Base-by-base conservation (phyloP, 2,329 filamentous ascomycete species). In the Sphaerulina vaccinii region DNA sequence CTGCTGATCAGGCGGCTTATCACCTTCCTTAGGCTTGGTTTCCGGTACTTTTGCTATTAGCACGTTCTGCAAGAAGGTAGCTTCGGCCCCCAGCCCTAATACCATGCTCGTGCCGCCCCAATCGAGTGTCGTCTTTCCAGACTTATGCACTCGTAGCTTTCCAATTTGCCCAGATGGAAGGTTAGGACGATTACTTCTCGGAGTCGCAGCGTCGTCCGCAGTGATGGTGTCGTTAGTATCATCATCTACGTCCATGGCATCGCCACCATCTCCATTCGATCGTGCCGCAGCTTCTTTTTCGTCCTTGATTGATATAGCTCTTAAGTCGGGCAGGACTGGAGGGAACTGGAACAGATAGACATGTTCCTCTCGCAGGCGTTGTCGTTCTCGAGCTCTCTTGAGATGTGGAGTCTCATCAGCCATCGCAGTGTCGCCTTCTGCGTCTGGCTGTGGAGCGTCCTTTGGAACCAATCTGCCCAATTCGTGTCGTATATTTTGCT, bases 311-410 rank as follows among this genome's bases (percentile, higher is more conserved):
- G 37, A 63, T 1, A 75, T 69, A 8, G 74, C 63, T 29, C 72
- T 60, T 19, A 85, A 74, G 52, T 79, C 78, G 4, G 83, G 83
- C 3, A 84, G 78, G 52, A 83, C 74, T 0, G 83, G 81, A 10
- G 83, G 83, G 61, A 85, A 79, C 65, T 85, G 83, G 65, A 85
- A 80, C 45, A 85, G 73, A 64, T 85, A 85, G 47, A 83, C 73
- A 51, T 79, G 76, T 48, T 82, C 78, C 29, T 78, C 70, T 15
- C 75, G 72, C 36, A 72, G 71, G 45, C 71, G 75, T 24, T 66
- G 57, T 46, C 59, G 49, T 18, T 43, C 45, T 35, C 56, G 57
- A 27, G 57, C 53, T 18, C 18, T 42, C 39, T 55, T 42, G 11
- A 48, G n/a, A 38, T 52, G 33, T 9, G 55, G 51, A 6, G 55